Conservation (phyloP, 1,284 basidiomycete species). For the Puccinia coronata region DNA sequence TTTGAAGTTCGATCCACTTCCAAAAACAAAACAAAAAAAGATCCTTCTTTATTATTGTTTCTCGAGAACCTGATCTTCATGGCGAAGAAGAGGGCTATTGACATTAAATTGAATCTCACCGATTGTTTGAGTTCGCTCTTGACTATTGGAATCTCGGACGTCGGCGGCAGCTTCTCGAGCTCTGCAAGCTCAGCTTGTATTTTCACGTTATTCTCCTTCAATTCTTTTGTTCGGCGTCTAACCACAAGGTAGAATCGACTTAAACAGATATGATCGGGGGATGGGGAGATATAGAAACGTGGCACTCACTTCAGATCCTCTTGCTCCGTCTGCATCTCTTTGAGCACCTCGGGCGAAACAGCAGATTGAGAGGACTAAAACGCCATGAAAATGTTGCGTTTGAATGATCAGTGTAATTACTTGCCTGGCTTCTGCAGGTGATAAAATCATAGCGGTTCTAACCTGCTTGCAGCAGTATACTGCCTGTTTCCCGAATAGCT, state of each 20-base stretch:
- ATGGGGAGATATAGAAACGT: too few species aligned
- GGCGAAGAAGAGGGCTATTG: not conserved
- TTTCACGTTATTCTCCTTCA: slow-evolving; percentile 27
- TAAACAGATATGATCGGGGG: too few species aligned
- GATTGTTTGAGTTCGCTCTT: slow-evolving; percentile 30
- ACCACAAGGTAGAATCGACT: not conserved
- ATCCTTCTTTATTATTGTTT: not conserved
- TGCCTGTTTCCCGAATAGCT: slow-evolving; percentile 39
- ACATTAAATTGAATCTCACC: slow-evolving; percentile 6
- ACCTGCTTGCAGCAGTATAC: slow-evolving; percentile 46
- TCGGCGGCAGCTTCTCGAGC: slow-evolving; percentile 20
- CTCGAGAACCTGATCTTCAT: not conserved
- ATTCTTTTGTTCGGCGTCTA: not conserved
- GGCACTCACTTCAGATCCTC: slow-evolving; percentile 25
- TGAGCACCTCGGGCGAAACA: slow-evolving; percentile 5
- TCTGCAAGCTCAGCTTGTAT: slow-evolving; percentile 17
- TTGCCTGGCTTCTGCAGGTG: not conserved
- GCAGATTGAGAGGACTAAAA: slow-evolving; percentile 20
- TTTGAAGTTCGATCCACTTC: slow-evolving; percentile 45
- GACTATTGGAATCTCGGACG: slow-evolving; percentile 24
- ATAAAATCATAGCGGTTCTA: not conserved
- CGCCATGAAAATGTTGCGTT: not conserved
- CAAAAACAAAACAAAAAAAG: not conserved
- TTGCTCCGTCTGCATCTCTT: slow-evolving; percentile 30
- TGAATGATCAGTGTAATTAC: not conserved